Percentiles rank a stretch among this genome's conserved stretches.
Conservation (phyloP, 164 flowering plant genomes). For the Stephania yunnanensis region DNA sequence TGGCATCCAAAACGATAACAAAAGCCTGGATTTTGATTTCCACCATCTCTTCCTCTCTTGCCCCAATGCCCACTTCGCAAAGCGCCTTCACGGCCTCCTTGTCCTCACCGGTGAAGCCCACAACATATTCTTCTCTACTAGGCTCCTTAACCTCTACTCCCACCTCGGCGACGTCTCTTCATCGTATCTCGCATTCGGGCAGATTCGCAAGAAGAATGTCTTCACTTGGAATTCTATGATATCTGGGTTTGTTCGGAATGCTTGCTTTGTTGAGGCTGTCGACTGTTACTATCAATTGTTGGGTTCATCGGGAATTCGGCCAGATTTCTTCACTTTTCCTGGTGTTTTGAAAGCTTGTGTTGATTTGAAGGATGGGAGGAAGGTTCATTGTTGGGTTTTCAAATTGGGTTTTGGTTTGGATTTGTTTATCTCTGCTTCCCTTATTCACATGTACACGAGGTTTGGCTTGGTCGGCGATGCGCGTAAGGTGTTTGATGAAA, state of each 20-base stretch:
- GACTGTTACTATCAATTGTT: slow-evolving; percentile 34
- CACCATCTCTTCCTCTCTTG: slow-evolving; percentile 41
- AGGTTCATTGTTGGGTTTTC: slow-evolving; percentile 44
- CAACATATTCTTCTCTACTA: slow-evolving; percentile 37
- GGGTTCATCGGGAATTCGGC: slow-evolving; percentile 31
- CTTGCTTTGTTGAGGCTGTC: slow-evolving; percentile 34
- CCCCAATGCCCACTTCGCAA: slow-evolving; percentile 33
- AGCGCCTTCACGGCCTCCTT: slow-evolving; percentile 52
- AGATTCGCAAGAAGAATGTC: slow-evolving; percentile 38
- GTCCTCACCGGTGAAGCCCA: slow-evolving; percentile 43
- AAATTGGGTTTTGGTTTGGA: slow-evolving; percentile 57
- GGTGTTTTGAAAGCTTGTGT: slow-evolving; percentile 55
- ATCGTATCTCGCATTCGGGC: slow-evolving; percentile 38
- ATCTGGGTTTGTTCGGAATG: slow-evolving; percentile 34
- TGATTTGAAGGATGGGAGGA: slow-evolving; percentile 33
- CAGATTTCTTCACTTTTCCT: slow-evolving; percentile 68
- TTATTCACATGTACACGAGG: slow-evolving; percentile 57
- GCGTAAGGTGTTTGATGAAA: slow-evolving; percentile 8
- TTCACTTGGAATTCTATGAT: slow-evolving; percentile 41
- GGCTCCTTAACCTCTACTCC: slow-evolving; percentile 54
- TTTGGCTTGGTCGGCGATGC: slow-evolving; percentile 38
- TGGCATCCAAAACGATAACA: background rate
- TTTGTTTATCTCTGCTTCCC: slow-evolving; percentile 62
- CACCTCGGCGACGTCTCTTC: slow-evolving; percentile 35
- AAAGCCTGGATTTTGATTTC: slow-evolving; percentile 30